phyloP scores from a whole-genome alignment of 2,329 filamentous ascomycete species.

The Trichoderma aggressivum region DNA sequence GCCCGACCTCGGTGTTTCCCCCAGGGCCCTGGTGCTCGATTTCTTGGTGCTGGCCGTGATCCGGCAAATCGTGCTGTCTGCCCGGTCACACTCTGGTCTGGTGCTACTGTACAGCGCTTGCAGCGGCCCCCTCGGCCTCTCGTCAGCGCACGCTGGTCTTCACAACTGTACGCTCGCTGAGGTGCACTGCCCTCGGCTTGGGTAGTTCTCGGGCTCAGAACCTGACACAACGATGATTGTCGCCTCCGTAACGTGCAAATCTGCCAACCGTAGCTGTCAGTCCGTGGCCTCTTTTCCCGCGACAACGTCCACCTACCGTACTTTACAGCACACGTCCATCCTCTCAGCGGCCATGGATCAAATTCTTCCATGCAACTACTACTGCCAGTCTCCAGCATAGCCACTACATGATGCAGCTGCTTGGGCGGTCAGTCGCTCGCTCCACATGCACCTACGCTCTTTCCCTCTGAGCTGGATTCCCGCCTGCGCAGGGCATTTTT shows the following conservation, averaged over 20 bases:
- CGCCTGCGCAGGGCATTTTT: not conserved
- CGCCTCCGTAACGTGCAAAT: not conserved
- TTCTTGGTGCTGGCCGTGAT: not conserved
- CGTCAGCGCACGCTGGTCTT: not conserved
- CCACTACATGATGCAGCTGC: conserved; percentile 5
- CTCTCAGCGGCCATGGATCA: not conserved
- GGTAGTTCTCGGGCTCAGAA: not conserved
- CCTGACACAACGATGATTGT: not conserved
- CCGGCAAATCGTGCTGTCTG: not conserved
- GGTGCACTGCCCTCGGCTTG: not conserved
- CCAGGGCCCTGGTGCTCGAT: not conserved
- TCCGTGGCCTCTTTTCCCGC: not conserved
- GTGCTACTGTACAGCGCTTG: not conserved
- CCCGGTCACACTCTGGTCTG: not conserved
- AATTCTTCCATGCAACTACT: not conserved
- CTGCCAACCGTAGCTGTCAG: not conserved
- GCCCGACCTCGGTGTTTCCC: not conserved
- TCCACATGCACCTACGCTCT: conserved; percentile 4
- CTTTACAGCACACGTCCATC: not conserved
- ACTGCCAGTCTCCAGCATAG: conserved; percentile 7
- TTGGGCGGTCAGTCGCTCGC: conserved; percentile 16
- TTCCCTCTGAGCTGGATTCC: not conserved
- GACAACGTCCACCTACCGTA: not conserved
- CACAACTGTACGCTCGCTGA: not conserved
- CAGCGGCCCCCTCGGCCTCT: not conserved